phyloP scores from a whole-genome alignment of 2,329 filamentous ascomycete species.

The Remersonia thermophila region DNA sequence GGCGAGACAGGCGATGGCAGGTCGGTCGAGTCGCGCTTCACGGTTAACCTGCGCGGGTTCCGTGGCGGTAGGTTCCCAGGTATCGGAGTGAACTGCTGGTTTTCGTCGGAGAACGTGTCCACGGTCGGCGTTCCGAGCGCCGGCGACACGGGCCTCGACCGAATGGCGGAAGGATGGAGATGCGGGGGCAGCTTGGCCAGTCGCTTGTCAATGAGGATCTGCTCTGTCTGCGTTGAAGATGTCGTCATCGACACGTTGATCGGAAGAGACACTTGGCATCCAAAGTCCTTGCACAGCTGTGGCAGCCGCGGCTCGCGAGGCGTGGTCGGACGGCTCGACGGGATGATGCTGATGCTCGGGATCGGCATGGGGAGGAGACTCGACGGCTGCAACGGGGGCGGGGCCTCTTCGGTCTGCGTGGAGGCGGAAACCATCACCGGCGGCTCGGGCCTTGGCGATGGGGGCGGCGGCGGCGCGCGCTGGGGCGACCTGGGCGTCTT shows the following conservation, averaged over 20 bases:
- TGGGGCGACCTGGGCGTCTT: slow-evolving; percentile 47
- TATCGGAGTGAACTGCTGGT: slow-evolving; percentile 36
- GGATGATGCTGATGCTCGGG: slow-evolving; percentile 83
- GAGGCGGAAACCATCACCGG: slow-evolving; percentile 39
- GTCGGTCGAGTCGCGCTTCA: slow-evolving; percentile 34
- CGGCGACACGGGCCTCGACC: slow-evolving; percentile 48
- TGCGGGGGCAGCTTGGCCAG: slow-evolving; percentile 63
- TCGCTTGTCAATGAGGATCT: slow-evolving; percentile 72
- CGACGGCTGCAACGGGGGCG: slow-evolving; percentile 21
- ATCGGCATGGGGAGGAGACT: slow-evolving; percentile 38
- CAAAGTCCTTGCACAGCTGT: slow-evolving; percentile 70
- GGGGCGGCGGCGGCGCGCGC: slow-evolving; percentile 26
- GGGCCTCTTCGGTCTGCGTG: slow-evolving; percentile 48
- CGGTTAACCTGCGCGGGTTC: slow-evolving; percentile 44
- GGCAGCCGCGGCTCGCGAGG: slow-evolving; percentile 63
- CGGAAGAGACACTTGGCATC: slow-evolving; percentile 60
- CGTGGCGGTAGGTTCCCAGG: slow-evolving; percentile 44
- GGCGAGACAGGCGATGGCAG: slow-evolving; percentile 30
- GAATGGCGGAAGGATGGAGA: slow-evolving; percentile 65
- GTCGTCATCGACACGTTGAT: slow-evolving; percentile 40
- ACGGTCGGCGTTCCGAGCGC: slow-evolving; percentile 14
- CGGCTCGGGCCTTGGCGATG: slow-evolving; percentile 23
- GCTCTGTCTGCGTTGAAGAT: slow-evolving; percentile 67
- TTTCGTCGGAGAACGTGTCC: slow-evolving; percentile 23
- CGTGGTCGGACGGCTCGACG: slow-evolving; percentile 69